A percentile compares a stretch with the other conserved stretches of the same genome.
phyloP scores from a whole-genome alignment of 352 stramenopile species.

The Peronospora destructor region DNA sequence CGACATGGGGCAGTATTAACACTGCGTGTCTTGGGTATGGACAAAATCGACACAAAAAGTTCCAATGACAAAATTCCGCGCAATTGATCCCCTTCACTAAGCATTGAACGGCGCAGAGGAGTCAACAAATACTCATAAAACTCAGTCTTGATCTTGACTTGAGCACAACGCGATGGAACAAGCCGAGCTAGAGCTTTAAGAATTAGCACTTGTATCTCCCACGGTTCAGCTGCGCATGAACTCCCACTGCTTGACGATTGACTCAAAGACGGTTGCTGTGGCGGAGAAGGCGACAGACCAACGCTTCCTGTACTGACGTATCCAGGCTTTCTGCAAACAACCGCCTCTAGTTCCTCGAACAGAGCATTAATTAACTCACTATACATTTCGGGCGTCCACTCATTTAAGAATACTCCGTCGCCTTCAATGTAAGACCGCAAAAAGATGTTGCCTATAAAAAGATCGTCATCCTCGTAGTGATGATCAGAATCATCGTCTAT shows the following conservation, averaged over 20 bases:
- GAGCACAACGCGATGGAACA: slow-evolving; percentile 43
- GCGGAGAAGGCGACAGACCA: slow-evolving; percentile 12
- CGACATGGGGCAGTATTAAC: slow-evolving; percentile 52
- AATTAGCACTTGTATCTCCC: slow-evolving; percentile 75
- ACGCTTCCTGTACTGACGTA: slow-evolving; percentile 28
- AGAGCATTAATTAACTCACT: slow-evolving; percentile 53
- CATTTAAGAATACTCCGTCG: slow-evolving; percentile 67
- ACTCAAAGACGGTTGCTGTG: slow-evolving; percentile 12
- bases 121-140: slow-evolving; percentile 57
- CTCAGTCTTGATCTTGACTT: slow-evolving; percentile 46
- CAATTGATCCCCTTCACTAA: slow-evolving; percentile 70
- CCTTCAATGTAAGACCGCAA: slow-evolving; percentile 74
- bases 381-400: slow-evolving; percentile 74
- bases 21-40: slow-evolving; percentile 34
- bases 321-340: slow-evolving; percentile 47
- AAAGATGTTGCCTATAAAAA: slow-evolving; percentile 81
- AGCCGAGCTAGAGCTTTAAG: slow-evolving; percentile 63
- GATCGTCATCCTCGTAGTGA: slow-evolving; percentile 41
- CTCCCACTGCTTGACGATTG: slow-evolving; percentile 13
- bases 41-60: slow-evolving; percentile 55
- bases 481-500: slow-evolving; percentile 18
- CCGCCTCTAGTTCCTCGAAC: slow-evolving; percentile 44
- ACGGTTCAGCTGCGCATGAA: slow-evolving; percentile 44
- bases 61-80: slow-evolving; percentile 68
- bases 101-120: slow-evolving; percentile 53